phyloP scores from a whole-genome alignment of 1,284 basidiomycete genomes.

The Papiliotrema terrestris region DNA sequence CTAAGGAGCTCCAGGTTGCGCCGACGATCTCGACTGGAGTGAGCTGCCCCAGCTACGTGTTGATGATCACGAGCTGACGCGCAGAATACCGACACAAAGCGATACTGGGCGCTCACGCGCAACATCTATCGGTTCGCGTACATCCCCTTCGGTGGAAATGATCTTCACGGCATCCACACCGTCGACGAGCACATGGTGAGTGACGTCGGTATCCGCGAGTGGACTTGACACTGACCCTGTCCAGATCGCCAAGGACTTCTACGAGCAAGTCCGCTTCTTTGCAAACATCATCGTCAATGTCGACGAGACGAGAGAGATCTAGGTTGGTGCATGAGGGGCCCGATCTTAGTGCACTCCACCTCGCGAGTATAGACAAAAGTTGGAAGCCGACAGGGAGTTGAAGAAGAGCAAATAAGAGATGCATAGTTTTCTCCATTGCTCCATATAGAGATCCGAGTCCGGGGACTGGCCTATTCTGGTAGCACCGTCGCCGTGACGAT shows the following conservation, averaged over 20 bases:
- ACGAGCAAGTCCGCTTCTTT: constrained; percentile 44
- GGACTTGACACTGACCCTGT: not conserved
- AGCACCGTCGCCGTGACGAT: constrained; percentile 45
- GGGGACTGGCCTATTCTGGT: constrained; percentile 18
- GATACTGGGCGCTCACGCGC: constrained; percentile 42
- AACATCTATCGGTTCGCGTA: constrained; percentile 46
- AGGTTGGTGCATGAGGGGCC: not conserved
- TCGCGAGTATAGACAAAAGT: not conserved
- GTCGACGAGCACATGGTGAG: constrained; percentile 37
- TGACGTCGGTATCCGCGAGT: not conserved
- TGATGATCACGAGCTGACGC: not conserved
- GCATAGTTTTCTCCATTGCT: not conserved
- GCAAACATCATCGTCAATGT: constrained; percentile 40
- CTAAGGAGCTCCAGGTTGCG: constrained; percentile 30
- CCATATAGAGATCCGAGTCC: not conserved
- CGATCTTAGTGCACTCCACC: not conserved
- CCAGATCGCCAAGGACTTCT: constrained; percentile 27
- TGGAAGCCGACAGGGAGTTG: too few species aligned
- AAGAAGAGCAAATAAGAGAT: too few species aligned
- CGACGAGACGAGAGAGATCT: constrained; percentile 34
- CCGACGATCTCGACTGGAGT: constrained; percentile 36
- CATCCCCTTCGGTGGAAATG: not conserved
- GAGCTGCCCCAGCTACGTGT: constrained; percentile 4
- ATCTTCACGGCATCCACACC: constrained; percentile 28
- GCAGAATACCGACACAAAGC: constrained; percentile 44